A percentile compares a stretch with the other conserved stretches of the same genome.
Conservation (phyloP, 169 alveolate genomes). For the Plasmodium vinckei region DNA sequence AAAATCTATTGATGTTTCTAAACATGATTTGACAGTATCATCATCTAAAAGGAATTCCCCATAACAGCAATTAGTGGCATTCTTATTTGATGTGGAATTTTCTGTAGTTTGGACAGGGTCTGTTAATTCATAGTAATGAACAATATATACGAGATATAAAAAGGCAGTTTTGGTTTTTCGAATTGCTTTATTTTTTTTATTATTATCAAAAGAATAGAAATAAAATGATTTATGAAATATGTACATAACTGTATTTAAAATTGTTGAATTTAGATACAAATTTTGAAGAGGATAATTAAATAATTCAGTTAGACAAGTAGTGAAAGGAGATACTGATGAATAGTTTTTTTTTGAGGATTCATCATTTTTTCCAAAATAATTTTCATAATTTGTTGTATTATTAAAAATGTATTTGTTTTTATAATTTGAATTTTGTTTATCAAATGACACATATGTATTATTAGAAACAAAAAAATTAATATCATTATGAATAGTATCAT, state of each 20-base stretch:
- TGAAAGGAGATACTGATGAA: conserved; percentile 45
- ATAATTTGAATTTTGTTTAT: conserved; percentile 47
- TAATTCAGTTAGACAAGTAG: conserved; percentile 39
- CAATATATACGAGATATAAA: conserved; percentile 39
- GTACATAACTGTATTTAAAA: conserved; percentile 49
- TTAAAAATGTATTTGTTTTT: conserved; percentile 29
- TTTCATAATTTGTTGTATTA: neutral
- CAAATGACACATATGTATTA: conserved; percentile 47
- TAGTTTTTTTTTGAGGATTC: conserved; percentile 9
- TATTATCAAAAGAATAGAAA: conserved; percentile 34
- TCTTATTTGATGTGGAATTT: neutral
- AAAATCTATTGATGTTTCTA: neutral
- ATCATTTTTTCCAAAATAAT: neutral
- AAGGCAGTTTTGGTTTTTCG: conserved; percentile 46
- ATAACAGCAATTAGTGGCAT: neutral
- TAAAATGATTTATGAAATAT: conserved; percentile 52
- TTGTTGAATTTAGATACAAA: conserved; percentile 42
- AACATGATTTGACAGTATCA: neutral
- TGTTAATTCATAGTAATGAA: conserved; percentile 33
- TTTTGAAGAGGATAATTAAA: conserved; percentile 65
- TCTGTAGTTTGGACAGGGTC: neutral
- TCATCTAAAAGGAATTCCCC: neutral
- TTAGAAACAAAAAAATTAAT: conserved; percentile 20
- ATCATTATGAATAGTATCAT: conserved; percentile 15
- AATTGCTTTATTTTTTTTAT: conserved; percentile 14